These are phyloP conservation scores for Metahyphopichia silvanorum DNA, from an alignment of 805 yeast genomes.

Conservation along the genomic window DNA sequence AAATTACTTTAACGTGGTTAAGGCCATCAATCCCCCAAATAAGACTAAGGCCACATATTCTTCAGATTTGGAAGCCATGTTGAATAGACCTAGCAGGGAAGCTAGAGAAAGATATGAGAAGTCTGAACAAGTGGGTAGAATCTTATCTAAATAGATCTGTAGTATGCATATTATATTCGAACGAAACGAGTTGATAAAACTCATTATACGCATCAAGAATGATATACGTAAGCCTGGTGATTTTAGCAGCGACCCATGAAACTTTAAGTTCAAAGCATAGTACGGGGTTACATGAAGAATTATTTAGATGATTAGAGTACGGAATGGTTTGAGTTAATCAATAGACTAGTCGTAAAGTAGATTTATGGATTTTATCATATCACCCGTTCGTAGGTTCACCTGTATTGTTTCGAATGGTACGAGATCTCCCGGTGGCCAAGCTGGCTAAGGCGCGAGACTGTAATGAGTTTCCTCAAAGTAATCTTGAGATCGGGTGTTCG, in stretches of 20 bases:
- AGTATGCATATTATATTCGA: too few species aligned
- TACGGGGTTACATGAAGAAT: too few species aligned
- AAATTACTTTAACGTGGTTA: constrained; percentile 63
- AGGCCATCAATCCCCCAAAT: constrained; percentile 46
- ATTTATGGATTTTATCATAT: too few species aligned
- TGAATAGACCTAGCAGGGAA: constrained; percentile 29
- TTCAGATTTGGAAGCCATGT: constrained; percentile 29
- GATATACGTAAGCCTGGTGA: too few species aligned
- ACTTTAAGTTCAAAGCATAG: too few species aligned
- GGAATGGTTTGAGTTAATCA: too few species aligned
- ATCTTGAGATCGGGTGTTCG: constrained; percentile 51
- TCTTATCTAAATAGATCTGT: constrained; percentile 8
- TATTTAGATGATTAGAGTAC: too few species aligned
- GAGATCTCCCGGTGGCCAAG: constrained; percentile 44
- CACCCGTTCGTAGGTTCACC: too few species aligned
- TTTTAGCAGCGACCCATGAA: too few species aligned
- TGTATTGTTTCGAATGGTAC: neutral
- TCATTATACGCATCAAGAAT: too few species aligned
- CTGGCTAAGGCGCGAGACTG: constrained; percentile 52
- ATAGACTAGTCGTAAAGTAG: too few species aligned
- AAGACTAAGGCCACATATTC: constrained; percentile 62
- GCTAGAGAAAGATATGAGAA: constrained; percentile 32
- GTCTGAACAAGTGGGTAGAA: constrained; percentile 21
- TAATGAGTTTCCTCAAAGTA: constrained; percentile 33
- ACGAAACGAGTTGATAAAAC: too few species aligned